A percentile compares a stretch with the other conserved stretches of the same genome.
phyloP scores from a whole-genome alignment of 495 filamentous ascomycete species.

The Lasiosphaeriaceae sp. region DNA sequence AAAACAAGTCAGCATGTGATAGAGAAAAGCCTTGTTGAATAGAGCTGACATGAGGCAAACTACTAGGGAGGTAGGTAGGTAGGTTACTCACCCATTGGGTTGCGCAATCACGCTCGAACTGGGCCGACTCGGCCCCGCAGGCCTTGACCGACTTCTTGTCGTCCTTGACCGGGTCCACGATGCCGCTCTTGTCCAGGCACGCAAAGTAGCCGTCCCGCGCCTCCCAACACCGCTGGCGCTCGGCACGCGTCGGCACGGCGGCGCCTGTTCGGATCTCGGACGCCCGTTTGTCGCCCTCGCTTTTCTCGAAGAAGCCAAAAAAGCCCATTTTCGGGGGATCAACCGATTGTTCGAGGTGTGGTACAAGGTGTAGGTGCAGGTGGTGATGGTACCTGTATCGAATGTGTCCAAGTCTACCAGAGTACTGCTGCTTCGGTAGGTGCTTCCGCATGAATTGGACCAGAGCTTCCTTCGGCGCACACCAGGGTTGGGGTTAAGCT shows the following conservation, averaged over 20 bases:
- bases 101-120: constrained; percentile 74
- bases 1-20: too few relatives aligned
- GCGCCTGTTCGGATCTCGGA: constrained; percentile 55
- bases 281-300: constrained; percentile 45
- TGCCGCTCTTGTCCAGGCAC: constrained; percentile 76
- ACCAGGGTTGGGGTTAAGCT: too few relatives aligned
- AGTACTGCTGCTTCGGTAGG: too few relatives aligned
- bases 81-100: constrained; percentile 24
- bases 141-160: constrained; percentile 56
- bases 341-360: too few relatives aligned
- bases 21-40: neutral
- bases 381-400: too few relatives aligned
- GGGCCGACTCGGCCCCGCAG: constrained; percentile 61
- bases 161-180: constrained; percentile 79
- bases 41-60: neutral
- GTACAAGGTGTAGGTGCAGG: too few relatives aligned
- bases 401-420: too few relatives aligned
- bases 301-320: constrained; percentile 35
- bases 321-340: constrained; percentile 44
- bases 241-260: constrained; percentile 71
- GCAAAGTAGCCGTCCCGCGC: constrained; percentile 79
- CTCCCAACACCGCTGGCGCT: constrained; percentile 80
- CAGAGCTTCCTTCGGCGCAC: too few relatives aligned
- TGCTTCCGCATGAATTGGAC: too few relatives aligned
- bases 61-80: neutral